A percentile compares a stretch with the other conserved stretches of the same genome.
Conservation (phyloP, 441 rosid species). For the Francoa sonchifolia region DNA sequence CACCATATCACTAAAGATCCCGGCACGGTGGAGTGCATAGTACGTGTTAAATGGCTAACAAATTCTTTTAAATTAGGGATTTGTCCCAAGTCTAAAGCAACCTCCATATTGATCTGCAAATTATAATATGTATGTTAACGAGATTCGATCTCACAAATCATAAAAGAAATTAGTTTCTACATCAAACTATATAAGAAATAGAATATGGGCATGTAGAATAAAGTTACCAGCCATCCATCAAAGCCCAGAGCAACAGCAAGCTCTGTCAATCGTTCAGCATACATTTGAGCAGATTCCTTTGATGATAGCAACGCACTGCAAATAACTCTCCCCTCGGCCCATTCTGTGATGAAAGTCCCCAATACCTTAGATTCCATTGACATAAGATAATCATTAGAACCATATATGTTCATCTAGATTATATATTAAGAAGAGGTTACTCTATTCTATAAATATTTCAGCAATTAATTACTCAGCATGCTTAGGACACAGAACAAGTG, state of each 20-base stretch:
- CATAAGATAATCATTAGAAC: no score
- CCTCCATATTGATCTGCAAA: conserved; percentile 68
- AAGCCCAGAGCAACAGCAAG: conserved; percentile 59
- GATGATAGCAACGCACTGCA: conserved; percentile 52
- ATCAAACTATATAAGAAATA: no score
- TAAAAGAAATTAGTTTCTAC: no score
- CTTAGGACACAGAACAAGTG: no score
- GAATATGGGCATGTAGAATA: not conserved
- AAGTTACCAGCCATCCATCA: conserved; percentile 84
- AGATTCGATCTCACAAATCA: no score
- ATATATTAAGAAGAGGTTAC: no score
- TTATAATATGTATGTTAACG: conserved; percentile 9
- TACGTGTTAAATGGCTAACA: conserved; percentile 46
- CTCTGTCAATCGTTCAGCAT: conserved; percentile 63
- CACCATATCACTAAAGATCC: conserved; percentile 77
- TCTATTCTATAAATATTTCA: no score
- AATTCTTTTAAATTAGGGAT: conserved; percentile 54
- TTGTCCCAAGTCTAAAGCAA: conserved; percentile 27
- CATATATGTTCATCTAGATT: no score
- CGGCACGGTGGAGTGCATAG: conserved; percentile 51
- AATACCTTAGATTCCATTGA: conserved; percentile 42
- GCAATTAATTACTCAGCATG: no score
- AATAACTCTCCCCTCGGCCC: conserved; percentile 49
- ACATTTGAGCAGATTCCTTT: conserved; percentile 52
- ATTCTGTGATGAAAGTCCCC: conserved; percentile 81